A percentile compares a stretch with the other conserved stretches of the same genome.
phyloP scores from a whole-genome alignment of 306 rosid species.

The Glycine latifolia region DNA sequence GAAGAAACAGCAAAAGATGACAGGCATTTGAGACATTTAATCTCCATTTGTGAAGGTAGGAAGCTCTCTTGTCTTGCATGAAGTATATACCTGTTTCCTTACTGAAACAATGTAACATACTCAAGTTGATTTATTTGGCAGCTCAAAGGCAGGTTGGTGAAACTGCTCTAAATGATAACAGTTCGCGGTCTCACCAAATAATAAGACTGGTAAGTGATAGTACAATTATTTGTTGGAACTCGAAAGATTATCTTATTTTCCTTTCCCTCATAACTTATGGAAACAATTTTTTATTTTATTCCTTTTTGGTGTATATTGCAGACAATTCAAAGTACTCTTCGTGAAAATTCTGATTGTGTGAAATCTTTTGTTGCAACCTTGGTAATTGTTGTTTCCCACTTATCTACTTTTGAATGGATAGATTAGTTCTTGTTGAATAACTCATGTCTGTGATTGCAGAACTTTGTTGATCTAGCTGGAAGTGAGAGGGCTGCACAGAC shows the following conservation, averaged over 20 bases:
- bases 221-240: constrained; percentile 19
- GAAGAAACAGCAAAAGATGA: constrained; percentile 95
- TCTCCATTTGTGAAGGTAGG: constrained; percentile 94
- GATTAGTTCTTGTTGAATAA: constrained; percentile 12
- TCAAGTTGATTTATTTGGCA: constrained; percentile 48
- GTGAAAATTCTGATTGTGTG: constrained; percentile 85
- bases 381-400: constrained; percentile 60
- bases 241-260: constrained; percentile 17
- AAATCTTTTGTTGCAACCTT: constrained; percentile 93
- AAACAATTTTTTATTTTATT: no score
- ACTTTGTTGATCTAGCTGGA: constrained; percentile 99
- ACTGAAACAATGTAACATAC: background rate
- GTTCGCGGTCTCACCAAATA: constrained; percentile 99
- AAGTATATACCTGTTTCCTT: constrained; percentile 11
- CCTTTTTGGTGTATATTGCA: constrained; percentile 44
- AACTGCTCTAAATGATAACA: constrained; percentile 94
- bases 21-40: constrained; percentile 86
- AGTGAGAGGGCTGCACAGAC: constrained; percentile 99
- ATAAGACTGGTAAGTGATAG: constrained; percentile 82
- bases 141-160: constrained; percentile 99
- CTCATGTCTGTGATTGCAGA: constrained; percentile 57
- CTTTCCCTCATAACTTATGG: constrained; percentile 15
- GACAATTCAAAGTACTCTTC: constrained; percentile 92
- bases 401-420: constrained; percentile 5
- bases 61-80: constrained; percentile 22